These are phyloP conservation scores for Penicillium goetzii DNA, from an alignment of 495 filamentous ascomycete species.

Conservation along the genomic window DNA sequence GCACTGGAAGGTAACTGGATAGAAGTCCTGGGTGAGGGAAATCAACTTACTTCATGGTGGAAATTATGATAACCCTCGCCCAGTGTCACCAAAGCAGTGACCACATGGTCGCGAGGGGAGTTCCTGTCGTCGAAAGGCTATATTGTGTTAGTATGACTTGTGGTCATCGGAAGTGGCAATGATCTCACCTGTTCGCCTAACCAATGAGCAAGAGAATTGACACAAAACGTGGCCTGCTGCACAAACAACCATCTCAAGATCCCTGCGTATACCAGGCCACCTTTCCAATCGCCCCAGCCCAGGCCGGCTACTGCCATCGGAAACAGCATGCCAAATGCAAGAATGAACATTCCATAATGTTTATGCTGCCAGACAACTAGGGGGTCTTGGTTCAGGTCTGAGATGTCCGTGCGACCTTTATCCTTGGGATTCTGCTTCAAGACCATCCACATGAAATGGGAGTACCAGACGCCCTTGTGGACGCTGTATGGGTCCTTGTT, in stretches of 20 bases:
- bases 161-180: background rate
- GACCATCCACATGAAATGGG: slow-evolving; percentile 85
- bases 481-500: slow-evolving; percentile 95
- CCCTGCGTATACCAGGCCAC: slow-evolving; percentile 85
- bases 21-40: background rate
- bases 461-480: slow-evolving; percentile 89
- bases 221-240: slow-evolving; percentile 95
- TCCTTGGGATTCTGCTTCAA: slow-evolving; percentile 85
- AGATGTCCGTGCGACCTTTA: slow-evolving; percentile 87
- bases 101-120: slow-evolving; percentile 86
- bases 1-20: background rate
- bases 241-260: slow-evolving; percentile 90
- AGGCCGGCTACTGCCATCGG: slow-evolving; percentile 77
- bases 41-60: slow-evolving; percentile 66
- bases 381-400: slow-evolving; percentile 85
- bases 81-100: slow-evolving; percentile 87
- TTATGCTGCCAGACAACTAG: slow-evolving; percentile 88
- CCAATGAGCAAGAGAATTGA: slow-evolving; percentile 95
- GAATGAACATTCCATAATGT: slow-evolving; percentile 77
- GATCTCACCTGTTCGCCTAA: slow-evolving; percentile 69
- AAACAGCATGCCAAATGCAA: slow-evolving; percentile 80
- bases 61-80: slow-evolving; percentile 97
- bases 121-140: slow-evolving; percentile 93
- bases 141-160: background rate
- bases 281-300: slow-evolving; percentile 79